Evolutionary conservation across 345 rosid genomes (phyloP).

Genomic region (Erysimum cheiranthoides): DNA sequence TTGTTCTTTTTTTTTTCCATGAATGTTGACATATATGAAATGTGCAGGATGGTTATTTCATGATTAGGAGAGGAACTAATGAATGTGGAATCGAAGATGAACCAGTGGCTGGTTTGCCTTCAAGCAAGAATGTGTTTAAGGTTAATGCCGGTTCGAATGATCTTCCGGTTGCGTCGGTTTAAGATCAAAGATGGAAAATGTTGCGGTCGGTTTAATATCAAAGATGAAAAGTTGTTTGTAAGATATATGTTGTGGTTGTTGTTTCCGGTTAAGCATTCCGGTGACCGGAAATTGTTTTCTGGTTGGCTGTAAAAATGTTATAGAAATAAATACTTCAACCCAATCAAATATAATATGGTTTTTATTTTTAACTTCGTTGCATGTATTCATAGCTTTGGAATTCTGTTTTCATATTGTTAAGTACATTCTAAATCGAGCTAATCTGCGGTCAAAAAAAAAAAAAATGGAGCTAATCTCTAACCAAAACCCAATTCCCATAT

Average conservation of each 20-base stretch:
- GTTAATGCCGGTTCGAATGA: conserved; percentile 49
- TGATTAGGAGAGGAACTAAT: conserved; percentile 82
- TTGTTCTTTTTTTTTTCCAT: neutral
- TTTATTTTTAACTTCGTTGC: neutral
- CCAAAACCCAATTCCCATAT: neutral
- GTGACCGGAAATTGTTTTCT: conserved; percentile 7
- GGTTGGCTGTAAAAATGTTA: conserved; percentile 34
- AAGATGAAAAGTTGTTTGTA: conserved; percentile 22
- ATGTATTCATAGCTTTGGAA: neutral
- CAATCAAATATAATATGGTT: conserved; percentile 13
- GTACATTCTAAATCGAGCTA: neutral
- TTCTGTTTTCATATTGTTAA: neutral
- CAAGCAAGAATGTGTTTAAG: conserved; percentile 67
- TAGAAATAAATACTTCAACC: conserved; percentile 21
- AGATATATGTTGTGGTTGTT: conserved; percentile 27
- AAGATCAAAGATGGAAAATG: conserved; percentile 28
- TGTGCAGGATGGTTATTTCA: conserved; percentile 89
- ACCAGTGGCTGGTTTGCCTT: conserved; percentile 83
- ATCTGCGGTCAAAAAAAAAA: too few species aligned
- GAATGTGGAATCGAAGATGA: conserved; percentile 92
- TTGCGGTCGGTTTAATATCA: conserved; percentile 49
- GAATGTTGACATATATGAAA: conserved; percentile 25
- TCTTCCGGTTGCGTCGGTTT: conserved; percentile 51
- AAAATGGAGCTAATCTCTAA: neutral
- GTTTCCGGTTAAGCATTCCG: conserved; percentile 28